These are phyloP conservation scores for Nothophytophthora sp. DNA, from an alignment of 352 stramenopile genomes.

Conservation along the genomic window DNA sequence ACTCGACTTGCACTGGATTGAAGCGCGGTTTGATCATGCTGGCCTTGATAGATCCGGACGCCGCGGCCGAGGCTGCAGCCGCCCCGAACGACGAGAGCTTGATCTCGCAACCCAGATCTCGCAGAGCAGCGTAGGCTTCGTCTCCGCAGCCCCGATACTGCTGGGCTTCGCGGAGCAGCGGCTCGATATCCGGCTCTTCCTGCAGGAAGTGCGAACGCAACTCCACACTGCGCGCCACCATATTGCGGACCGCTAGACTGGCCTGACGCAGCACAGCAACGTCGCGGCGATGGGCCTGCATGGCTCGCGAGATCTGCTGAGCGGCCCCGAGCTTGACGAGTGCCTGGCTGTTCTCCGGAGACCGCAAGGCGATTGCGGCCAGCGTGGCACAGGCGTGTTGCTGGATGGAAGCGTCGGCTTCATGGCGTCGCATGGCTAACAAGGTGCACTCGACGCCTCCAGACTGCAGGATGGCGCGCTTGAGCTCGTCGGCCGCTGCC, in stretches of 20 bases:
- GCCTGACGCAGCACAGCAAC: slow-evolving; percentile 64
- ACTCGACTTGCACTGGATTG: slow-evolving; percentile 67
- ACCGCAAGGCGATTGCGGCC: slow-evolving; percentile 66
- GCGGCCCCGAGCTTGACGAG: slow-evolving; percentile 56
- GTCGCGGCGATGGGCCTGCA: slow-evolving; percentile 48
- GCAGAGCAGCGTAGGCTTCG: slow-evolving; percentile 76
- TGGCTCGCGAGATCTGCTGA: slow-evolving; percentile 50
- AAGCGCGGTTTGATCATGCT: slow-evolving; percentile 40
- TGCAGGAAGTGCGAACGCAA: slow-evolving; percentile 61
- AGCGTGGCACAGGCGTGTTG: slow-evolving; percentile 77
- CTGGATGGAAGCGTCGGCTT: slow-evolving; percentile 54
- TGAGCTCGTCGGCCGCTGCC: slow-evolving; percentile 70
- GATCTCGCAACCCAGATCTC: slow-evolving; percentile 75
- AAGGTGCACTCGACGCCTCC: slow-evolving; percentile 55
- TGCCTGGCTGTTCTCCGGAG: slow-evolving; percentile 56
- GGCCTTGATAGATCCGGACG: slow-evolving; percentile 18
- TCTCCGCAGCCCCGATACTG: slow-evolving; percentile 68
- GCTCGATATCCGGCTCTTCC: slow-evolving; percentile 65
- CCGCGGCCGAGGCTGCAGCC: slow-evolving; percentile 11
- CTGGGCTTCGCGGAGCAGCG: slow-evolving; percentile 61
- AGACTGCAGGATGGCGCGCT: slow-evolving; percentile 59
- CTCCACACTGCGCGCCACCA: slow-evolving; percentile 64
- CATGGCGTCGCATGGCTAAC: slow-evolving; percentile 51
- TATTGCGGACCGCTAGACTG: slow-evolving; percentile 80
- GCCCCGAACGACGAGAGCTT: slow-evolving; percentile 59